phyloP scores from a whole-genome alignment of 495 filamentous ascomycete genomes.

The Penicillium argentinense region DNA sequence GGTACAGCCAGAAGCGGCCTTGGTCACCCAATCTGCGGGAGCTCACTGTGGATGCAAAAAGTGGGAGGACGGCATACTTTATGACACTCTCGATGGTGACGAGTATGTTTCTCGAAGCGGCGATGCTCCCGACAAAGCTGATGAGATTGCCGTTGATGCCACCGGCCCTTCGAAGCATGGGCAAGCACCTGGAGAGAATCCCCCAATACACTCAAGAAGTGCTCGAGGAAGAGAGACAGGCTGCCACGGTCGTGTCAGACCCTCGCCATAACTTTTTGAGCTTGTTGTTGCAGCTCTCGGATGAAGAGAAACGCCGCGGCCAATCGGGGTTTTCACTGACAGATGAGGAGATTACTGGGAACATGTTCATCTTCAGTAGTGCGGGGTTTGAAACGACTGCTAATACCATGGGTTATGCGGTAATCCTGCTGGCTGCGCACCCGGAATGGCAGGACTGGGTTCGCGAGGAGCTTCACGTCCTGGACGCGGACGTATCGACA shows the following conservation, averaged over 20 bases:
- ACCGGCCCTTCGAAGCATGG: slow-evolving; percentile 24
- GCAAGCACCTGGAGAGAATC: slow-evolving; percentile 18
- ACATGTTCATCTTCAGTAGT: slow-evolving; percentile 55
- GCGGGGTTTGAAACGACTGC: slow-evolving; percentile 52
- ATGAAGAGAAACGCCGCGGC: slow-evolving; percentile 13
- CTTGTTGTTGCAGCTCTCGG: slow-evolving; percentile 37
- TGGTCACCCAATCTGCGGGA: slow-evolving; percentile 24
- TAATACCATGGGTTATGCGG: slow-evolving; percentile 36
- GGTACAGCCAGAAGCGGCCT: slow-evolving; percentile 31
- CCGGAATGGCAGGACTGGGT: slow-evolving; percentile 44
- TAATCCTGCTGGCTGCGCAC: slow-evolving; percentile 39
- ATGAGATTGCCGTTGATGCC: slow-evolving; percentile 33
- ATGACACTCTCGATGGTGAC: slow-evolving; percentile 32
- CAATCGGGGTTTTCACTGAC: slow-evolving; percentile 2
- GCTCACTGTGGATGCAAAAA: slow-evolving; percentile 5
- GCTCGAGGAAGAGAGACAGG: slow-evolving; percentile 32
- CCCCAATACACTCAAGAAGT: slow-evolving; percentile 30
- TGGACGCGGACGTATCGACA: neutral
- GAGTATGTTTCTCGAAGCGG: slow-evolving; percentile 28
- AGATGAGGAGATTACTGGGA: slow-evolving; percentile 37
- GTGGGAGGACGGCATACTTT: slow-evolving; percentile 31
- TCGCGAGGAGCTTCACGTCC: slow-evolving; percentile 27
- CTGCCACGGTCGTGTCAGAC: slow-evolving; percentile 14
- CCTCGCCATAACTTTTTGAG: slow-evolving; percentile 37
- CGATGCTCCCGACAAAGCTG: slow-evolving; percentile 26